A percentile compares a stretch with the other conserved stretches of the same genome.
phyloP scores from a whole-genome alignment of 2,329 filamentous ascomycete species.

The Talaromyces sp. region DNA sequence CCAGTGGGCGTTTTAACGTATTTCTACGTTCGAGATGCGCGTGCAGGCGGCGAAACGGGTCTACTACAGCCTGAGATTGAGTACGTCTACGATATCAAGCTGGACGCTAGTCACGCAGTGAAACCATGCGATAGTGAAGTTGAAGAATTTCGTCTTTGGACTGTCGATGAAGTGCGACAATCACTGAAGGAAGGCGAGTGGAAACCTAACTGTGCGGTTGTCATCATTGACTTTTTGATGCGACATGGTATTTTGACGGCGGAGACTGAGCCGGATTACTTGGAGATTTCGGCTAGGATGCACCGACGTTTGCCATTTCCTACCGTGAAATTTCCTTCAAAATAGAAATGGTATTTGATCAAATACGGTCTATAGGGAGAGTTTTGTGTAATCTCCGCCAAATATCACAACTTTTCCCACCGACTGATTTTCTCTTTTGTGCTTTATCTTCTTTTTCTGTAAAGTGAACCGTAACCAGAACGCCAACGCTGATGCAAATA shows the following conservation, averaged over 20 bases:
- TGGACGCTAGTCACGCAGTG: slow-evolving; percentile 63
- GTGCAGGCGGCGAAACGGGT: slow-evolving; percentile 72
- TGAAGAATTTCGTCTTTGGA: slow-evolving; percentile 73
- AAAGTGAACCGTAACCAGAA: slow-evolving; percentile 19
- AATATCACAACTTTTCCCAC: neutral
- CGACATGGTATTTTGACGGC: slow-evolving; percentile 73
- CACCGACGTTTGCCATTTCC: slow-evolving; percentile 80
- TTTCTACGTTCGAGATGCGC: slow-evolving; percentile 69
- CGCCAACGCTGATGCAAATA: slow-evolving; percentile 38
- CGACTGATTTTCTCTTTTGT: neutral
- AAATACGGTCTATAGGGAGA: neutral
- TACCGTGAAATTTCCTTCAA: slow-evolving; percentile 41
- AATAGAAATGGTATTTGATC: slow-evolving; percentile 22
- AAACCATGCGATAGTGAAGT: slow-evolving; percentile 85
- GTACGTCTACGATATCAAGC: slow-evolving; percentile 83
- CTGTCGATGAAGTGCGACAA: slow-evolving; percentile 67
- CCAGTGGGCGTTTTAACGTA: slow-evolving; percentile 73
- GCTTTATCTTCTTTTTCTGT: neutral
- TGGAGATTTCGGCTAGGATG: slow-evolving; percentile 68
- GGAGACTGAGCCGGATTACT: slow-evolving; percentile 72
- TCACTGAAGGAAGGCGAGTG: slow-evolving; percentile 69
- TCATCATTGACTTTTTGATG: slow-evolving; percentile 85
- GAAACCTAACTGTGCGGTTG: slow-evolving; percentile 86
- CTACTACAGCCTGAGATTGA: slow-evolving; percentile 86
- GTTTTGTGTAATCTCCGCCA: neutral